Evolutionary conservation across 1,284 basidiomycete genomes (phyloP).

Genomic region (Pseudomicrostroma phylloplanum): DNA sequence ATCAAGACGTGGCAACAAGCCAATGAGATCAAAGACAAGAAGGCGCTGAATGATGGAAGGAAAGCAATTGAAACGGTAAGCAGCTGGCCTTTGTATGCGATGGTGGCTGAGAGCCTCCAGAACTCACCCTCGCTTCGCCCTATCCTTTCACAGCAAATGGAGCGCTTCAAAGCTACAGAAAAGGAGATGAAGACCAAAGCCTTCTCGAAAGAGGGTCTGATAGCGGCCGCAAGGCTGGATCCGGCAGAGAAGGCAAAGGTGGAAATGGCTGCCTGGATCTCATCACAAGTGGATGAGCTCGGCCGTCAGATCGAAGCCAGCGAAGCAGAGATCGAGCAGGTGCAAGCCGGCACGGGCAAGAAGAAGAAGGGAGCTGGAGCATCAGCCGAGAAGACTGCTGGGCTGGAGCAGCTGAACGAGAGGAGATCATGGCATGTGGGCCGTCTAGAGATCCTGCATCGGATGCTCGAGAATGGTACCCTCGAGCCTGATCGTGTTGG

Average conservation of each 20-base stretch:
- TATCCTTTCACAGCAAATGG: constrained; percentile 79
- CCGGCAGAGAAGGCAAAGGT: constrained; percentile 94
- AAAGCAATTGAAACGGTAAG: constrained; percentile 94
- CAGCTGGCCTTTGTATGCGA: background rate
- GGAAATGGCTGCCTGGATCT: constrained; percentile 64
- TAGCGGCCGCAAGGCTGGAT: constrained; percentile 86
- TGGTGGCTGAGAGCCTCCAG: background rate
- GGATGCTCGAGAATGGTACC: constrained; percentile 89
- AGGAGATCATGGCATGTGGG: constrained; percentile 91
- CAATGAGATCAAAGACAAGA: constrained; percentile 99
- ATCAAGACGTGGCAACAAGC: constrained; percentile 98
- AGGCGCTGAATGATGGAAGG: constrained; percentile 81
- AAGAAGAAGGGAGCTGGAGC: constrained; percentile 60
- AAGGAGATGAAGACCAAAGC: constrained; percentile 99
- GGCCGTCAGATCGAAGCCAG: constrained; percentile 85
- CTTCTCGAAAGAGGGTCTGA: constrained; percentile 97
- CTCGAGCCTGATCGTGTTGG: constrained; percentile 74
- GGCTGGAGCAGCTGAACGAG: constrained; percentile 84
- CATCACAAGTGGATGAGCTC: constrained; percentile 70
- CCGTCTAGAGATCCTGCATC: constrained; percentile 84
- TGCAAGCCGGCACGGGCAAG: constrained; percentile 72
- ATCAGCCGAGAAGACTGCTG: constrained; percentile 67
- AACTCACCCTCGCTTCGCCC: background rate
- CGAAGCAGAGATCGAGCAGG: constrained; percentile 92
- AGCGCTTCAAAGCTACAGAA: constrained; percentile 99